Evolutionary conservation across 1,284 basidiomycete genomes (phyloP), one percentile per base, ranked within the genome.

Genomic region (Papiliotrema laurentii): DNA sequence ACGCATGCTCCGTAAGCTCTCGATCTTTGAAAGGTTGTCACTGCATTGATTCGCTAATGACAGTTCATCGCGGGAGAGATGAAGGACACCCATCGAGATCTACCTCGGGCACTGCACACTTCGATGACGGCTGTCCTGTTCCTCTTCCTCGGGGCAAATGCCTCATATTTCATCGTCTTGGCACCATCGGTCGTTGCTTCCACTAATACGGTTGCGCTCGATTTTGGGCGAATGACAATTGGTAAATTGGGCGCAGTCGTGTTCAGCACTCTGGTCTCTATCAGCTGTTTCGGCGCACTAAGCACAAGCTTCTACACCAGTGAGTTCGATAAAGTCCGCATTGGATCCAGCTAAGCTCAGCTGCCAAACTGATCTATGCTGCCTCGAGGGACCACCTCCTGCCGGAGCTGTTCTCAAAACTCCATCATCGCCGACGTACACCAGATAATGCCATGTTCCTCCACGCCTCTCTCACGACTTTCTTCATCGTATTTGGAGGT

Each of bases 161-260:
- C 93, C 9, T 84, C 91, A 0, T 98, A 98, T 74, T 94, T 97
- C 59, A 82, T 90, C 18, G 90, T 96, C 1, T 79, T 98, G n/a
- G 86, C 92, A 56, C 85, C 86, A 68, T 81, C 81, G 50, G 59
- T 76, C 25, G 73, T 76, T 1, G 66, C 68, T 5, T 64, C 73
- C 7, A 75, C 71, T 55, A 97, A 97, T 60, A 97, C 93, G 0
- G 89, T 97, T 18, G 93, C 91, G 0, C 78, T 94, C 54, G 94
- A 98, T 71, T 98, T 97, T 63, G 96, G 96, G 1, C 81, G 85
- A 47, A 83, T 82, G 0, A 74, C 94, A 3, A 87, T 93, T 55
- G 94, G 96, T 5, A 82, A 84, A 5, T 72, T 86, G 13, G 94
- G 96, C 19, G 92, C 88, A 0, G 81, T 84, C 1, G 64, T 94